Base-by-base conservation (phyloP, 495 filamentous ascomycete genomes). In the Cercophora scortea region DNA sequence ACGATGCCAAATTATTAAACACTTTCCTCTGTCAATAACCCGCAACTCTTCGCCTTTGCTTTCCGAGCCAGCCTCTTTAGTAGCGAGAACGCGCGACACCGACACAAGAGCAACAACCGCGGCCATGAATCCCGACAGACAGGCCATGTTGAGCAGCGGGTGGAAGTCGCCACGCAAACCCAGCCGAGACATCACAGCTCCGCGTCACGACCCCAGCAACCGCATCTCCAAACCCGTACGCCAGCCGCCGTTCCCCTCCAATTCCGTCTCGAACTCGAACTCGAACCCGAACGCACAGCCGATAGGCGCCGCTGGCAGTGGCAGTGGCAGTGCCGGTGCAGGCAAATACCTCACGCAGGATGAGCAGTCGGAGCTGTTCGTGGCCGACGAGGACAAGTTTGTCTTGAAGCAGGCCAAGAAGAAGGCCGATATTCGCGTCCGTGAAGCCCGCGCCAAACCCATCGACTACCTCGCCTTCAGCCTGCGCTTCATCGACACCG, bases 351-450 rank as follows among this genome's bases (percentile, higher is more conserved):
- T 76, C 40, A 75, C 68, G 5, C 70, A 73, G 51, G 88, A 89
- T 49, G 84, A 91, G 64, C 88, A 89, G 57, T 87, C 81, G 58
- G 77, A 84, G 39, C 76, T 84, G 59, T 99, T 94, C 80, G 85
- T 99, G 18, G 85, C 91, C 48, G 88, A 93, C 63, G 93, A 99
- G 68, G 93, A 97, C 70, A 80, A 86, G 49, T 99, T 99, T 62
- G 93, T 99, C 17, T 74, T 99, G 56, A 90, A 91, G 66, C 93
- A 99, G 66, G 86, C 93, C 25, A 97, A 96, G 73, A 97, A 94
- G 74, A 97, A 96, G 74, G 92, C 93, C 38, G 88, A 90, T 60
- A 95, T 99, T 51, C 84, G 93, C 6, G 90, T 97, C n/a, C 88
- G 90, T 56, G 91, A 94, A 67, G 87, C 86, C 12, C 83, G 93